A percentile compares a stretch with the other conserved stretches of the same genome.
phyloP scores from a whole-genome alignment of 371 early-diverging fungal genomes.

The Rhizopus arrhizus region DNA sequence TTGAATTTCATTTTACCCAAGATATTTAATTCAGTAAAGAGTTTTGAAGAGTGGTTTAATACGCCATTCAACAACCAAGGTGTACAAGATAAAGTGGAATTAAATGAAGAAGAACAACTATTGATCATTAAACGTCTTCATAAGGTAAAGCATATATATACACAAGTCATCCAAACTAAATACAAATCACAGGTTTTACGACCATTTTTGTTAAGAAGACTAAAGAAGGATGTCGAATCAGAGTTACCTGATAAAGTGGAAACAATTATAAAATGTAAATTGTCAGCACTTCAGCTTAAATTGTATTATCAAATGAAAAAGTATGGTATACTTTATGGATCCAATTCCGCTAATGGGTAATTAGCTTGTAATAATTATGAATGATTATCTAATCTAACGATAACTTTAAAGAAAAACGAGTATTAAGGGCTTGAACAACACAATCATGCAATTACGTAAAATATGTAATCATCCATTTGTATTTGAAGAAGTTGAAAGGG shows the following conservation, averaged over 20 bases:
- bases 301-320: constrained; percentile 79
- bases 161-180: not conserved
- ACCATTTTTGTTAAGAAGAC: constrained; percentile 95
- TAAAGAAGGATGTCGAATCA: constrained; percentile 99
- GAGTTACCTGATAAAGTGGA: constrained; percentile 99
- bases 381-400: not conserved
- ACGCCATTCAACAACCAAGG: constrained; percentile 89
- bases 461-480: constrained; percentile 99
- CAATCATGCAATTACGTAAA: constrained; percentile 98
- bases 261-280: constrained; percentile 91
- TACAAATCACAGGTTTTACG: constrained; percentile 67
- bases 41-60: constrained; percentile 99
- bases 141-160: constrained; percentile 52
- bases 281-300: constrained; percentile 84
- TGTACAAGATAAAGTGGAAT: constrained; percentile 84
- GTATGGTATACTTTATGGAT: constrained; percentile 62
- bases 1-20: constrained; percentile 97
- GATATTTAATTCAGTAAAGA: constrained; percentile 92
- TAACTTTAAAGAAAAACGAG: constrained; percentile 42
- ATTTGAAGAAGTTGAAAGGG: constrained; percentile 92
- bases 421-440: constrained; percentile 90
- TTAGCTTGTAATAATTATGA: not conserved
- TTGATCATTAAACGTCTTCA: constrained; percentile 97
- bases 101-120: constrained; percentile 97
- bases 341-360: constrained; percentile 62